A percentile compares a stretch with the other conserved stretches of the same genome.
These are phyloP conservation scores for Aspergillus neoniger DNA, from an alignment of 2,329 filamentous ascomycete species.

Conservation along the genomic window DNA sequence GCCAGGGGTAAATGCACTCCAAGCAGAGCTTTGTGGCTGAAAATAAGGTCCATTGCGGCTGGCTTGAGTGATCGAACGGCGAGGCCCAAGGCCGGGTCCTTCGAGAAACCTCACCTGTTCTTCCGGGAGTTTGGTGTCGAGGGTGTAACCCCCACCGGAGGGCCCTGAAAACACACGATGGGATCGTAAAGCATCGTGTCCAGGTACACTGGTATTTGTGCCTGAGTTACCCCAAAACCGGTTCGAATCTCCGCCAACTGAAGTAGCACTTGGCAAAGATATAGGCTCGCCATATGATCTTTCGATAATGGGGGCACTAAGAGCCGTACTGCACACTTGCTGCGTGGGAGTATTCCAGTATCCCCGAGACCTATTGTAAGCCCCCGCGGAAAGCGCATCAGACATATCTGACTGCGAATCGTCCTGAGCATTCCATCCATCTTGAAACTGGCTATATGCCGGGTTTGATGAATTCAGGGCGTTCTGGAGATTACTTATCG, in stretches of 20 bases:
- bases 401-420: conserved; percentile 49
- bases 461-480: conserved; percentile 55
- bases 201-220: conserved; percentile 22
- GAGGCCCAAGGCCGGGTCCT: conserved; percentile 27
- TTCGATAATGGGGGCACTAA: conserved; percentile 27
- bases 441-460: conserved; percentile 43
- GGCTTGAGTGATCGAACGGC: conserved; percentile 34
- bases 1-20: conserved; percentile 34
- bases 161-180: conserved; percentile 42
- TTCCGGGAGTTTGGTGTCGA: conserved; percentile 32
- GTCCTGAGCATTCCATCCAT: conserved; percentile 47
- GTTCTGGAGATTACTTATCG: conserved; percentile 52
- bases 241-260: conserved; percentile 30
- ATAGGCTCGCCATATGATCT: conserved; percentile 30
- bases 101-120: conserved; percentile 36
- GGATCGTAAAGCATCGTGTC: conserved; percentile 26
- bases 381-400: conserved; percentile 44
- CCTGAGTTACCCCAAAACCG: conserved; percentile 35
- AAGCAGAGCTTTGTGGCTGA: conserved; percentile 35
- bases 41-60: conserved; percentile 37
- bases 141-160: conserved; percentile 27
- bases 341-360: conserved; percentile 34
- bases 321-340: conserved; percentile 30
- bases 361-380: conserved; percentile 43
- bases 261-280: conserved; percentile 22